Evolutionary conservation across 2,329 filamentous ascomycete genomes (phyloP).

Genomic region (Pseudocercospora crystallina): DNA sequence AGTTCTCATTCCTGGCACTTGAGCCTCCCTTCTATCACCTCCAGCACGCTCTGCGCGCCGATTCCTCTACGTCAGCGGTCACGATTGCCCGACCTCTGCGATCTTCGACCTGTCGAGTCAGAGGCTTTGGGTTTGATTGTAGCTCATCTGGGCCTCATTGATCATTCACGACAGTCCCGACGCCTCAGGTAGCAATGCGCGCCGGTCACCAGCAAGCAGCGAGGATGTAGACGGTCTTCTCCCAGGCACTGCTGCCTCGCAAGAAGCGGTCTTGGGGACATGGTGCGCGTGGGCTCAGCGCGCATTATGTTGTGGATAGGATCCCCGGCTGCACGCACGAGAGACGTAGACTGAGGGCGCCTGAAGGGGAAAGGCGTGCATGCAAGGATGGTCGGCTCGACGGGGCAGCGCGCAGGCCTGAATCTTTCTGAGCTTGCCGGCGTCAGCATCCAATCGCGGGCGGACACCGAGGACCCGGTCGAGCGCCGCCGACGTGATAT

Average conservation of each 20-base stretch:
- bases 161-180: not conserved
- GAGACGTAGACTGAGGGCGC: not conserved
- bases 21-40: slow-evolving; percentile 14
- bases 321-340: not conserved
- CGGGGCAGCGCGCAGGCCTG: not conserved
- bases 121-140: slow-evolving; percentile 19
- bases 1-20: slow-evolving; percentile 1
- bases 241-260: not conserved
- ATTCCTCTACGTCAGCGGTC: slow-evolving; percentile 18
- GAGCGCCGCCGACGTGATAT: not conserved
- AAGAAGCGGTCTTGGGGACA: not conserved
- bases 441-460: not conserved
- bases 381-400: not conserved
- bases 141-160: slow-evolving; percentile 7
- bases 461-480: not conserved
- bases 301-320: not conserved
- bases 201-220: not conserved
- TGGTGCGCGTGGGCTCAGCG: not conserved
- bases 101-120: slow-evolving; percentile 22
- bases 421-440: not conserved
- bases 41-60: slow-evolving; percentile 6
- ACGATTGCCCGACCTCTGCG: slow-evolving; percentile 8
- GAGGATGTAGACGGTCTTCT: not conserved
- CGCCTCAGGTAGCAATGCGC: not conserved
- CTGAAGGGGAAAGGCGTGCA: not conserved